Base-by-base conservation (phyloP, 1,139 yeast genomes). In the Debaryomyces sp. region DNA sequence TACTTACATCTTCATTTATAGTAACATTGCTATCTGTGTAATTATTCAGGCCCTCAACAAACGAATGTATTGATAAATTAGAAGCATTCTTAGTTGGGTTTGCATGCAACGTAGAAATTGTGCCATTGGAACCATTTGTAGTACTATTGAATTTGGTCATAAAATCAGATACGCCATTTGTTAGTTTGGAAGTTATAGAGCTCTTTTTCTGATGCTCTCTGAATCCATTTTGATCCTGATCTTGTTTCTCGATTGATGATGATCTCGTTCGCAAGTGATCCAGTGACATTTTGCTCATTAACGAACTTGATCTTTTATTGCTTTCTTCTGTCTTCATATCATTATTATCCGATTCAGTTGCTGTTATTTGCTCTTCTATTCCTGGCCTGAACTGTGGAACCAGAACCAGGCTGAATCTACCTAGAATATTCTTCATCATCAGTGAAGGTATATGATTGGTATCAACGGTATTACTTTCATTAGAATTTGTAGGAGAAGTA, bases 111-210 rank as follows among this genome's bases (percentile, higher is more conserved):
- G 44, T 33, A 10, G 52, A 29, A 26, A 34, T 23, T 26, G 49
- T 33, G 30, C 44, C 38, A 34, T 30, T 38, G 22, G 36, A 12
- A 44, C 36, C 30, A 39, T 44, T 44, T 36, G 32, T 37, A 21
- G 51, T 52, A 29, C 56, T 52, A 50, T 72, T 73, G 33, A 75
- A 60, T 51, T 73, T 75, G 8, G 75, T 72, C 77, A 75, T 75
- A 45, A 75, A 68, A 49, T 75, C 80, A 9, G 70, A 57, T 2
- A 75, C 74, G 0, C 80, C 80, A 12, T 56, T 60, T 5, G 75
- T 63, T 41, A 75, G 61, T 54, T 72, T 75, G 13, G 74, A 67
- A 5, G 78, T 71, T 27, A 75, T 66, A 6, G 76, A 64, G 54
- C 68, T 64, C 45, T 72, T 57, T 53, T 71, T 63, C 10, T 27